Evolutionary conservation across 2,329 filamentous ascomycete species (phyloP), one percentile per base, ranked within the genome.

Genomic region (Mycosphaerella sp.): DNA sequence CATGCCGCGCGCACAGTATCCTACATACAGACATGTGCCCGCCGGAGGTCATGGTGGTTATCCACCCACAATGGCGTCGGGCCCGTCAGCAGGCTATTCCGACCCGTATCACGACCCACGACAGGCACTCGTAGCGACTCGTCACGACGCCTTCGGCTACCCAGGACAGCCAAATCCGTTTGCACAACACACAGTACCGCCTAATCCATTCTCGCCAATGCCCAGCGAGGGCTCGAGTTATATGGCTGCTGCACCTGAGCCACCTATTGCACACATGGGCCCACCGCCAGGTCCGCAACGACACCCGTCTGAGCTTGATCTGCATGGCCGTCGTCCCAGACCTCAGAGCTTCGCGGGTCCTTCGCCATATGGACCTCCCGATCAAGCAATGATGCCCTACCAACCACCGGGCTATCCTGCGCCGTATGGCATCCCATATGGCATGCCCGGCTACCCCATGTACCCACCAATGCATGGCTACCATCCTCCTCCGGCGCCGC

Each of bases 111-210:
- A 58, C 21, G 52, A 54, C 12, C 55, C 61, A 6, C 59, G 60
- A 27, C 61, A 63, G 47, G 61, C 61, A 12, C 48, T 66, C 39
- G 62, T 64, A 1, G 56, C 58, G 30, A 59, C 61, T 50, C 58
- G 56, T 46, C 61, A 67, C 32, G 68, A 73, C 50, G 62, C 66
- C 5, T 72, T 71, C 52, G 66, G 61, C 16, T 72, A 70, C 50
- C 62, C 63, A 17, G n/a, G 41, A 16, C 52, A 59, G 30, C 50
- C 58, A 16, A 73, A 72, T 52, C 71, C 71, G 1, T 73, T 73
- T 53, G 59, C 67, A 9, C 58, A 67, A 9, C 65, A 60, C 13
- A 55, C 51, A 21, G 48, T 50, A 14, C 49, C 49, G 14, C 45
- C 36, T 9, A 64, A 65, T 34, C 64, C 65, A 4, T 66, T 66